Evolutionary conservation across 441 rosid genomes (phyloP).

Genomic region (Kokia cookei): DNA sequence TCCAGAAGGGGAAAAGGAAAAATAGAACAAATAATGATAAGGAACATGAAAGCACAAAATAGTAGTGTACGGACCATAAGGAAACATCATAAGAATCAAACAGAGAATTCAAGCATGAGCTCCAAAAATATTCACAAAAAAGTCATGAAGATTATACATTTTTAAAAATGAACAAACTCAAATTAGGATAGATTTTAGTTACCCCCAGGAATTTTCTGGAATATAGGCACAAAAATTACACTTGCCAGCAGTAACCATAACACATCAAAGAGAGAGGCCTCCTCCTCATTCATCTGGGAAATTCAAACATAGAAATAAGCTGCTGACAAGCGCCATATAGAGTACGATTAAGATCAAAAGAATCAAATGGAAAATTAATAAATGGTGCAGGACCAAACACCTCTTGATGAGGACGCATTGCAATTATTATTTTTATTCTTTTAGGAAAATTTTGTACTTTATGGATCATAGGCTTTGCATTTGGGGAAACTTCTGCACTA

Average conservation of each 20-base stretch:
- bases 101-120: constrained; percentile 1
- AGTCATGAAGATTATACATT: neutral
- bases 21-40: neutral
- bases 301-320: constrained; percentile 16
- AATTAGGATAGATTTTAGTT: constrained; percentile 12
- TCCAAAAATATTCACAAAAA: constrained; percentile 5
- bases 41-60: neutral
- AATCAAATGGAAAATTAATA: constrained; percentile 12
- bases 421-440: constrained; percentile 60
- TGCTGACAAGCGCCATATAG: constrained; percentile 12
- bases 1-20: neutral
- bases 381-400: constrained; percentile 26
- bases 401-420: constrained; percentile 86
- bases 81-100: constrained; percentile 7
- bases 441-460: constrained; percentile 65
- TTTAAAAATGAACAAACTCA: neutral
- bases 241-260: constrained; percentile 94
- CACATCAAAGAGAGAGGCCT: constrained; percentile 88
- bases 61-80: neutral
- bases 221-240: constrained; percentile 92
- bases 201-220: constrained; percentile 99
- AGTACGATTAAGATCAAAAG: constrained; percentile 6
- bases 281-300: constrained; percentile 88
- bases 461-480: constrained; percentile 58
- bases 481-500: constrained; percentile 65